Base-by-base conservation (phyloP, 2,329 filamentous ascomycete genomes). In the Erysiphe pisi region DNA sequence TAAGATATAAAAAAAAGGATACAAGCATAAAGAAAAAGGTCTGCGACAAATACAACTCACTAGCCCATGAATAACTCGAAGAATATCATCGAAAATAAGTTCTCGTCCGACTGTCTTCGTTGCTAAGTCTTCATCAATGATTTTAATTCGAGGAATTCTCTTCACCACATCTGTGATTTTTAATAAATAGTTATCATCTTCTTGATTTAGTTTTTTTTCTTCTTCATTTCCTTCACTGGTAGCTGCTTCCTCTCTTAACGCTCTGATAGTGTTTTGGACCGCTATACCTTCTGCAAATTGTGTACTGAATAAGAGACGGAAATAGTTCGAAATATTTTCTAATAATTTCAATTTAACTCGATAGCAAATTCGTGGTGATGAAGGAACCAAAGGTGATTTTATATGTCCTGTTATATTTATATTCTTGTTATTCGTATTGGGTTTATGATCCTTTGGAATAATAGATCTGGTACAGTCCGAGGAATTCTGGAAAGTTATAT, bases 71-170 rank as follows among this genome's bases (percentile, higher is more conserved):
- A 93, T 83, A 25, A 91, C 87, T 25, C 86, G 84, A 36, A 93
- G 83, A 79, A 93, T 87, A 81, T 93, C 91, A 74, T 86, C 86
- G 79, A 91, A 88, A n/a, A 88, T 85, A 9, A 84, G 84, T 79
- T 90, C 89, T 49, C 91, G 86, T 11, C 86, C 85, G 16, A 87
- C 85, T 49, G 85, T 86, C 75, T 83, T 84, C 11, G 90, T 91
- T 31, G 89, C 90, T 78, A 89, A 87, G 78, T 92, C 91, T 47
- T 93, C 87, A 80, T 93, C 89, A 1, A 86, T 83, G 80, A 93
- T 90, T 65, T 83, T 80, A 76, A 93, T 85, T 81, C 85, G 84
- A 1, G 91, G 91, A n/a, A 93, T 84, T 47, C 87, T 85, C 0
- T 82, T 79, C 12, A 83, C 80, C 14, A 85, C 84, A 1, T 86